Conservation (phyloP, 495 filamentous ascomycete genomes). For the Alectoria sarmentosa region DNA sequence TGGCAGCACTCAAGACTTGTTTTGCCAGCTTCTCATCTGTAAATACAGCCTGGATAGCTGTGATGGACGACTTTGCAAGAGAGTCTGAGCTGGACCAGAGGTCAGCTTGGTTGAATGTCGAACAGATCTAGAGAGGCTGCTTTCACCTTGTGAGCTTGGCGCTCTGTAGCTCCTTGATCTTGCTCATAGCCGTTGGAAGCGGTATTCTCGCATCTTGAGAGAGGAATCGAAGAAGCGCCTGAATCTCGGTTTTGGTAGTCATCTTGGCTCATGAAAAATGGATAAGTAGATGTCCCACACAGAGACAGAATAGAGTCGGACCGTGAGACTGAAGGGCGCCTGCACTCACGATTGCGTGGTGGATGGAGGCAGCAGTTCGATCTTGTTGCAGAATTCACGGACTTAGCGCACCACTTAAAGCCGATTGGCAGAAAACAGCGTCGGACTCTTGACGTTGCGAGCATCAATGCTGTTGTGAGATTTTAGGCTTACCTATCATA, state of each 20-base stretch:
- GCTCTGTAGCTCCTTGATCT: conserved; percentile 58
- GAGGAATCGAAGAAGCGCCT: conserved; percentile 68
- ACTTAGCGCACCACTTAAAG: background rate
- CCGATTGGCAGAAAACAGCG: background rate
- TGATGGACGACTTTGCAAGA: conserved; percentile 53
- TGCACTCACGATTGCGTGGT: background rate
- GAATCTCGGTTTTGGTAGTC: conserved; percentile 45
- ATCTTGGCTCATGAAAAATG: conserved; percentile 19
- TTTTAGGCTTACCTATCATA: background rate
- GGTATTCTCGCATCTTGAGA: conserved; percentile 66
- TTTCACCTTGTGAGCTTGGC: conserved; percentile 54
- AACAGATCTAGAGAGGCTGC: background rate
- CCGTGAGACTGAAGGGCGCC: background rate
- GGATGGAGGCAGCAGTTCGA: background rate
- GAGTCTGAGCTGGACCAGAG: conserved; percentile 36
- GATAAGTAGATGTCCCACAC: background rate
- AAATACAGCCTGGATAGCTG: conserved; percentile 52
- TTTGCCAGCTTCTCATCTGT: conserved; percentile 65
- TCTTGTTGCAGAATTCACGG: background rate
- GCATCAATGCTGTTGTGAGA: background rate
- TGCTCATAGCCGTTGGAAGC: conserved; percentile 60
- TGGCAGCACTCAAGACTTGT: conserved; percentile 50
- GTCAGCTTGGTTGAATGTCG: conserved; percentile 13
- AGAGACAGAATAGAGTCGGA: background rate
- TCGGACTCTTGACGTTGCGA: background rate